Percentiles rank a stretch among this genome's conserved stretches.
phyloP scores from a whole-genome alignment of 164 flowering plant genomes.

The Macadamia integrifolia region DNA sequence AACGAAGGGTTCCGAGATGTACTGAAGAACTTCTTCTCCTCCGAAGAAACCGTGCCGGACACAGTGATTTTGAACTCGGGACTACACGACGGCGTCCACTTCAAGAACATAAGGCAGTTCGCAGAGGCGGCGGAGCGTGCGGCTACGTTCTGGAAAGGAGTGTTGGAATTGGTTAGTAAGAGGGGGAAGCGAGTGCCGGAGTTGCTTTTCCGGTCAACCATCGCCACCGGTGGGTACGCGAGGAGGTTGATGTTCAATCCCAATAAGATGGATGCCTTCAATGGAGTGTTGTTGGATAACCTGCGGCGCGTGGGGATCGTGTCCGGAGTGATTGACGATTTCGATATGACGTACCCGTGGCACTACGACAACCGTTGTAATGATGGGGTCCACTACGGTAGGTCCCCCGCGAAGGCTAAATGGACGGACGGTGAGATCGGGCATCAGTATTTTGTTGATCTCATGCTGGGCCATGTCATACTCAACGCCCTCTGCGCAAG shows the following conservation, averaged over 20 bases:
- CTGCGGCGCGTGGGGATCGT: slow-evolving; percentile 47
- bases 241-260: slow-evolving; percentile 74
- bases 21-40: slow-evolving; percentile 19
- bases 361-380: slow-evolving; percentile 44
- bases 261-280: slow-evolving; percentile 76
- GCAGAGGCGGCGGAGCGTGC: slow-evolving; percentile 51
- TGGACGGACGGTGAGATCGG: slow-evolving; percentile 96
- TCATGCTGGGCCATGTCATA: slow-evolving; percentile 82
- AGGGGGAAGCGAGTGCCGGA: slow-evolving; percentile 56
- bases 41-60: neutral
- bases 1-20: slow-evolving; percentile 36
- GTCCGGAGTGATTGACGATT: slow-evolving; percentile 55
- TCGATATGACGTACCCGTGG: slow-evolving; percentile 91
- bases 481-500: slow-evolving; percentile 53
- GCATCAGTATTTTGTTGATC: slow-evolving; percentile 90
- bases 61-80: slow-evolving; percentile 75
- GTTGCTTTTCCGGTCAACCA: slow-evolving; percentile 61
- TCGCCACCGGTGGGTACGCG: slow-evolving; percentile 88
- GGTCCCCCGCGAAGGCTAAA: slow-evolving; percentile 17
- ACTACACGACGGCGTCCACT: slow-evolving; percentile 76
- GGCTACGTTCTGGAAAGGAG: slow-evolving; percentile 65
- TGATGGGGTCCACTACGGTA: slow-evolving; percentile 77
- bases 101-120: slow-evolving; percentile 46
- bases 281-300: slow-evolving; percentile 63
- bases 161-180: slow-evolving; percentile 40